phyloP scores from a whole-genome alignment of 1,284 basidiomycete species.

The Tilletia caries region DNA sequence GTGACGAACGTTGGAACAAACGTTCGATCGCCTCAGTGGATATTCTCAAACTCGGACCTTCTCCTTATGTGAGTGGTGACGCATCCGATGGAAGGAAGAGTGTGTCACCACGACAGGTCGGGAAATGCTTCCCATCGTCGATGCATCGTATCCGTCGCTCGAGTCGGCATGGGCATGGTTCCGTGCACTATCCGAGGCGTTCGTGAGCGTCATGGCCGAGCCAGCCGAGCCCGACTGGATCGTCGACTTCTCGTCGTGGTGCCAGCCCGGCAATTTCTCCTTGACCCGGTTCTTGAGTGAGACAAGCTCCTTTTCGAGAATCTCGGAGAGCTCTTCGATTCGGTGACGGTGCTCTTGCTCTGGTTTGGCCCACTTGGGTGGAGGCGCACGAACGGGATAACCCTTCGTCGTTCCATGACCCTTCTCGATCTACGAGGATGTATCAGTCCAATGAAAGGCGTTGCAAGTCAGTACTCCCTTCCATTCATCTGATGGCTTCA shows the following conservation, averaged over 20 bases:
- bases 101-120: not conserved
- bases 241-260: conserved; percentile 4
- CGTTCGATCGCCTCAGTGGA: too few species aligned
- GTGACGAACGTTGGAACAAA: too few species aligned
- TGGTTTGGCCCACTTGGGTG: conserved; percentile 28
- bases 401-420: conserved; percentile 43
- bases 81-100: not conserved
- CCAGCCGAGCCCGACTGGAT: not conserved
- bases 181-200: not conserved
- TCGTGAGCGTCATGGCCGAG: conserved; percentile 9
- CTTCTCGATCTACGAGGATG: conserved; percentile 22
- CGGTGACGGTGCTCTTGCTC: conserved; percentile 20
- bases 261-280: conserved; percentile 9
- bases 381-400: conserved; percentile 41
- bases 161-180: not conserved
- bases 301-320: conserved; percentile 4
- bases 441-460: not conserved
- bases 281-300: conserved; percentile 8
- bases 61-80: not conserved
- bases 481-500: not conserved
- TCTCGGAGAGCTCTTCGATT: conserved; percentile 15
- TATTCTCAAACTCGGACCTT: not conserved
- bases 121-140: conserved; percentile 4
- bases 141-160: not conserved
- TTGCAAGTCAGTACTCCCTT: too few species aligned